phyloP scores from a whole-genome alignment of 495 filamentous ascomycete genomes.

The Xylaria scruposa region DNA sequence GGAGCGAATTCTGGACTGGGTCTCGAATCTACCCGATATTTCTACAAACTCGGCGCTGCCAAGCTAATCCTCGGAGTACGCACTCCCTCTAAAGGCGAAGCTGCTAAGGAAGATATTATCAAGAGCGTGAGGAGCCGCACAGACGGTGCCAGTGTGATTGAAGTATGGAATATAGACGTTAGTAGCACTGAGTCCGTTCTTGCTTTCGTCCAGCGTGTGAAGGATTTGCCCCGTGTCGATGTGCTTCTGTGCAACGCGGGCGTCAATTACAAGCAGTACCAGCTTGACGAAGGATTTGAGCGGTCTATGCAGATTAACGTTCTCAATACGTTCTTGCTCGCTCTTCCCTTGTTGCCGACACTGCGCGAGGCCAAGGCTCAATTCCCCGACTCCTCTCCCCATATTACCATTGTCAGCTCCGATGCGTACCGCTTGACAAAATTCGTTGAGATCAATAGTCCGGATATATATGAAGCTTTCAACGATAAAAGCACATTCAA shows the following conservation, averaged over 20 bases:
- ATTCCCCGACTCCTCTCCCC: slow-evolving; percentile 31
- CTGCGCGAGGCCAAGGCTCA: slow-evolving; percentile 41
- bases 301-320: slow-evolving; percentile 55
- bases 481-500: slow-evolving; percentile 38
- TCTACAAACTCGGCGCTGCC: slow-evolving; percentile 43
- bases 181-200: not conserved
- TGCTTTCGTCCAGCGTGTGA: slow-evolving; percentile 2
- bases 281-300: slow-evolving; percentile 48
- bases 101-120: slow-evolving; percentile 41
- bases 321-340: slow-evolving; percentile 49
- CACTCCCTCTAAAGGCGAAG: slow-evolving; percentile 47
- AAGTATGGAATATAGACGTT: not conserved
- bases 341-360: slow-evolving; percentile 46
- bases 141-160: not conserved
- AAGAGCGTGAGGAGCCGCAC: slow-evolving; percentile 13
- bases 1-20: slow-evolving; percentile 59
- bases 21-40: slow-evolving; percentile 52
- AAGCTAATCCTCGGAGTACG: slow-evolving; percentile 57
- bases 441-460: slow-evolving; percentile 42
- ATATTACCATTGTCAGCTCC: slow-evolving; percentile 43
- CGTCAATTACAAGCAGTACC: slow-evolving; percentile 42
- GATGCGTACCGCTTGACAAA: slow-evolving; percentile 45
- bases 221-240: slow-evolving; percentile 48
- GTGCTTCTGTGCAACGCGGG: slow-evolving; percentile 55
- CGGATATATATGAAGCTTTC: slow-evolving; percentile 37